phyloP scores from a whole-genome alignment of 495 filamentous ascomycete species.

The Talaromyces thailandensis region DNA sequence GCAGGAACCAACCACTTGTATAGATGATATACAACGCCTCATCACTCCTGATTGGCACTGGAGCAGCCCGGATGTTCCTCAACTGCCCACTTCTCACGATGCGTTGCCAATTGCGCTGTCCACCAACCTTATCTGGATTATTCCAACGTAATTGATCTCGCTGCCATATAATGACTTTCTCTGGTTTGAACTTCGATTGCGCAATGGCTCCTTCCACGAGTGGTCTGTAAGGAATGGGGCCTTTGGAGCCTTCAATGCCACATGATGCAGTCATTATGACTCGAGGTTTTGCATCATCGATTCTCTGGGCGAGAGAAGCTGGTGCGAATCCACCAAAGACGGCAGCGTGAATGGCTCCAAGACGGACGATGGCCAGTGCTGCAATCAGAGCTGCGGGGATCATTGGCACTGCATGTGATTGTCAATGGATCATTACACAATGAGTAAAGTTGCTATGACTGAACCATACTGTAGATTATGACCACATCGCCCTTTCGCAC shows the following conservation, averaged over 20 bases:
- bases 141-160: constrained; percentile 70
- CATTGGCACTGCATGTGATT: constrained; percentile 68
- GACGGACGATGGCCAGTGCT: constrained; percentile 67
- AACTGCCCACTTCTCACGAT: constrained; percentile 58
- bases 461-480: constrained; percentile 75
- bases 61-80: constrained; percentile 53
- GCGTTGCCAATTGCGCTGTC: constrained; percentile 72
- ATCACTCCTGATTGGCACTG: constrained; percentile 66
- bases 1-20: constrained; percentile 49
- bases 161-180: constrained; percentile 66
- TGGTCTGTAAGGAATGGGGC: constrained; percentile 58
- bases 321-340: constrained; percentile 91
- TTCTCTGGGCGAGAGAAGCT: constrained; percentile 74
- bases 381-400: constrained; percentile 81
- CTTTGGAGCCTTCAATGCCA: constrained; percentile 82
- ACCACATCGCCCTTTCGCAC: constrained; percentile 83
- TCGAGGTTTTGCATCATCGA: constrained; percentile 69
- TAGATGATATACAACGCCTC: constrained; percentile 89
- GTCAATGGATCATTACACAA: not conserved
- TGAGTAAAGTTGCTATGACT: not conserved
- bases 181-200: constrained; percentile 52
- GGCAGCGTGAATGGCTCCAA: constrained; percentile 84
- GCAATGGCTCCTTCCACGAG: constrained; percentile 61
- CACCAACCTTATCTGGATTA: constrained; percentile 47
- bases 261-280: constrained; percentile 83